A percentile compares a stretch with the other conserved stretches of the same genome.
These are phyloP conservation scores for Arachis monticola DNA, from an alignment of 331 rosid species.

Conservation along the genomic window DNA sequence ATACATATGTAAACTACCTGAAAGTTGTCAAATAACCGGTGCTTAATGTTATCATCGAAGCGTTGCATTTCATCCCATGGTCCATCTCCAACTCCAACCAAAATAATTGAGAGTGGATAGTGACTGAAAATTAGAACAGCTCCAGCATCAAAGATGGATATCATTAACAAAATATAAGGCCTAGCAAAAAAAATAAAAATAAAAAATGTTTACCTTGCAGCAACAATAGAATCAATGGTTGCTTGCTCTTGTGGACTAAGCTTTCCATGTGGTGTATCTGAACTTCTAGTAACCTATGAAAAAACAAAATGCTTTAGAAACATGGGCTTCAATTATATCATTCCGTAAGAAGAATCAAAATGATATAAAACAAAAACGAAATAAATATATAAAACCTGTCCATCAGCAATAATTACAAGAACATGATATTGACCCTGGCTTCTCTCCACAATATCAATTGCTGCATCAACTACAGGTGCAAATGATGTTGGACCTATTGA, in stretches of 20 bases:
- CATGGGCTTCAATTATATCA: conserved; percentile 9
- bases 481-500: conserved; percentile 87
- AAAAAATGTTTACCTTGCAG: conserved; percentile 66
- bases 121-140: conserved; percentile 51
- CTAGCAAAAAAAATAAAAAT: background rate
- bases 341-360: conserved; percentile 6
- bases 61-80: conserved; percentile 85
- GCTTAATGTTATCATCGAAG: conserved; percentile 79
- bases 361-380: background rate
- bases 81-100: conserved; percentile 96
- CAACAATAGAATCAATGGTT: conserved; percentile 67
- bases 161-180: conserved; percentile 18
- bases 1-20: conserved; percentile 60
- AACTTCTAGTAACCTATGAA: conserved; percentile 68
- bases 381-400: conserved; percentile 69
- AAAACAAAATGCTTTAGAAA: conserved; percentile 26
- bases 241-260: conserved; percentile 76
- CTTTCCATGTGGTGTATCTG: conserved; percentile 64
- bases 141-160: conserved; percentile 32
- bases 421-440: conserved; percentile 83
- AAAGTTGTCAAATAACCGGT: conserved; percentile 83
- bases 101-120: conserved; percentile 79
- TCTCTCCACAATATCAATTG: conserved; percentile 69
- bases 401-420: conserved; percentile 91
- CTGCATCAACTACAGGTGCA: conserved; percentile 78